Conservation (phyloP, 2,329 filamentous ascomycete genomes). For the Sporothrix variecibatus region DNA sequence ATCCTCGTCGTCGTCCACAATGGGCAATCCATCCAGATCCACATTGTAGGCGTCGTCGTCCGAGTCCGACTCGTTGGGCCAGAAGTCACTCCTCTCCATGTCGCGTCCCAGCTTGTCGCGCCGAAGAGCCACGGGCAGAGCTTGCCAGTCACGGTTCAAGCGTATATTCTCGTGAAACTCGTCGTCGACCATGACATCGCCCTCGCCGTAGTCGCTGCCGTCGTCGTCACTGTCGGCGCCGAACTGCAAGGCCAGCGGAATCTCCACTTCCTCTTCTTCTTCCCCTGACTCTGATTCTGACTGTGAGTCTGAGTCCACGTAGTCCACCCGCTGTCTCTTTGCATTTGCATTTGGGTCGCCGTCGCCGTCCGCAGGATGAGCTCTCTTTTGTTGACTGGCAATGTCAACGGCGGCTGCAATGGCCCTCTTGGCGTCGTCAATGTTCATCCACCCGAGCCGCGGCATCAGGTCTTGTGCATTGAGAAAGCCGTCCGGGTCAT, state of each 20-base stretch:
- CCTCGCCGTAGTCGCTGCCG: neutral
- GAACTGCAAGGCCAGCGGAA: neutral
- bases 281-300: neutral
- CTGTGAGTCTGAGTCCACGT: neutral
- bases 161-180: neutral
- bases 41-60: neutral
- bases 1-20: neutral
- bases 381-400: neutral
- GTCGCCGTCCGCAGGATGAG: neutral
- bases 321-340: neutral
- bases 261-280: neutral
- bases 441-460: neutral
- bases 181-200: neutral
- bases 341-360: neutral
- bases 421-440: neutral
- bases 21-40: neutral
- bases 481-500: neutral
- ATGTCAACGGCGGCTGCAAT: neutral
- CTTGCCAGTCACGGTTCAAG: neutral
- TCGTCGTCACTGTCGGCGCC: neutral
- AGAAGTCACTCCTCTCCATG: conserved; percentile 10
- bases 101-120: conserved; percentile 17
- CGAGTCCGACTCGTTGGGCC: neutral
- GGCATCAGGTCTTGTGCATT: neutral
- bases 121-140: conserved; percentile 13